Evolutionary conservation across 139 green algal species (phyloP).

Genomic region (Chlorella vulgaris): DNA sequence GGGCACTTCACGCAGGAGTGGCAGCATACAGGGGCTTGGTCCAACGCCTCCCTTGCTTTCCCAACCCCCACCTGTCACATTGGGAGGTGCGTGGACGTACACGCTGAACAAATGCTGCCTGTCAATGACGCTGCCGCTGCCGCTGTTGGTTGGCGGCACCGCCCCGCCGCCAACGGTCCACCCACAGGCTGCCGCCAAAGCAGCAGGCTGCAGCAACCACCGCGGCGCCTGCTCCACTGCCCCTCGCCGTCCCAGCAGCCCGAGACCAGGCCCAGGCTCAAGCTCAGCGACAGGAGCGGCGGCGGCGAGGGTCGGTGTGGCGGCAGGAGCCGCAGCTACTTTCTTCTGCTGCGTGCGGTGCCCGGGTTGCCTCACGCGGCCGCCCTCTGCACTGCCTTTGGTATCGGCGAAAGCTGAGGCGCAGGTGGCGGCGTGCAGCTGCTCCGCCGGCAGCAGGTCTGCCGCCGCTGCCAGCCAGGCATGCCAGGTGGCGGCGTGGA

Average conservation of each 20-base stretch:
- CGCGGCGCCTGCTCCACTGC: no score
- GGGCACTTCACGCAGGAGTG: not conserved
- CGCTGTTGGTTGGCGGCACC: not conserved
- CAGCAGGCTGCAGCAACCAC: not conserved
- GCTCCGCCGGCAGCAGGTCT: not conserved
- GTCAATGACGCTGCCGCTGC: not conserved
- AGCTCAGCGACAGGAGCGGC: not conserved
- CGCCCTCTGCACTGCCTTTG: not conserved
- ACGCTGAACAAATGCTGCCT: constrained; percentile 37
- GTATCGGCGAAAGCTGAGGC: not conserved
- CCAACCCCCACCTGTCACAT: constrained; percentile 8
- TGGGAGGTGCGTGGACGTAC: constrained; percentile 48
- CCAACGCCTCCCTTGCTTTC: not conserved
- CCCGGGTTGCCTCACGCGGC: no score
- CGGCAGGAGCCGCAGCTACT: no score
- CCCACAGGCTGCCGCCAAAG: constrained; percentile 9
- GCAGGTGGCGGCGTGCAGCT: constrained; percentile 1
- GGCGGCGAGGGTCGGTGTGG: no score
- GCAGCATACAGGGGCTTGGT: not conserved
- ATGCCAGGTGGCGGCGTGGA: constrained; percentile 24
- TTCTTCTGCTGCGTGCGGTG: no score
- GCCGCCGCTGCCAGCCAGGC: constrained; percentile 10
- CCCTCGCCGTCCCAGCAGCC: no score
- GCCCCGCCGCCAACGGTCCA: not conserved
- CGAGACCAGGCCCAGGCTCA: no score